phyloP scores from a whole-genome alignment of 1,284 basidiomycete species.

The Ganoderma lingzhi region DNA sequence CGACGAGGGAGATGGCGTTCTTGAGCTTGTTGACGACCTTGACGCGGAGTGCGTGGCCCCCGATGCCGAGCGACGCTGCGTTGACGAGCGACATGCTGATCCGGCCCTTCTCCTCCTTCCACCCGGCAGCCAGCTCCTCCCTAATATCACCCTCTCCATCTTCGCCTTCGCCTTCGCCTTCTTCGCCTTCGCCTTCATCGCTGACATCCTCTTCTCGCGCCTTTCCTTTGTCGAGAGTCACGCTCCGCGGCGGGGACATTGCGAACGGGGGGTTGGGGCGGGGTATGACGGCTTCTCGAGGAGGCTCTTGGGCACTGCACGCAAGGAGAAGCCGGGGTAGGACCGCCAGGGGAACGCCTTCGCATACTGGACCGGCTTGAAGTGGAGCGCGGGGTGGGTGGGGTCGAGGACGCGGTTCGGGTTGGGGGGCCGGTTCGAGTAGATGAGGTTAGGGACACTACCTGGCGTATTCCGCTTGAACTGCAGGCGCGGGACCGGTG shows the following conservation, averaged over 20 bases:
- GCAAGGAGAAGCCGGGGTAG: conserved; percentile 31
- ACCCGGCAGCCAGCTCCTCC: neutral
- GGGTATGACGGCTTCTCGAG: conserved; percentile 24
- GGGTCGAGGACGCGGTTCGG: conserved; percentile 23
- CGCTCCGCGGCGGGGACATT: conserved; percentile 13
- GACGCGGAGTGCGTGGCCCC: conserved; percentile 32
- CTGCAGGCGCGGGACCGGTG: conserved; percentile 18
- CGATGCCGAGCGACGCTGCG: conserved; percentile 30
- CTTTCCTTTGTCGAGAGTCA: neutral
- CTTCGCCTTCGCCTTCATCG: neutral
- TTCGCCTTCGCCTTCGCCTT: neutral
- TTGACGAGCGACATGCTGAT: conserved; percentile 41
- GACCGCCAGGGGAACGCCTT: conserved; percentile 22
- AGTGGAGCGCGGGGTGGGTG: conserved; percentile 31
- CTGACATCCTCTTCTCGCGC: neutral
- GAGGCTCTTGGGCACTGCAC: conserved; percentile 39
- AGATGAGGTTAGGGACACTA: conserved; percentile 19
- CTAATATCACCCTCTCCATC: neutral
- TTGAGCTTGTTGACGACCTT: conserved; percentile 46
- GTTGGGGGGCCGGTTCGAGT: conserved; percentile 10
- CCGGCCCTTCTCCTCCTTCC: conserved; percentile 7
- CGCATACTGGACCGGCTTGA: conserved; percentile 3
- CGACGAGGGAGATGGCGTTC: conserved; percentile 49
- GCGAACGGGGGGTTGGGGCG: conserved; percentile 38
- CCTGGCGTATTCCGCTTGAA: conserved; percentile 43